A percentile compares a stretch with the other conserved stretches of the same genome.
phyloP scores from a whole-genome alignment of 2,329 filamentous ascomycete species.

The Colletotrichum scovillei region DNA sequence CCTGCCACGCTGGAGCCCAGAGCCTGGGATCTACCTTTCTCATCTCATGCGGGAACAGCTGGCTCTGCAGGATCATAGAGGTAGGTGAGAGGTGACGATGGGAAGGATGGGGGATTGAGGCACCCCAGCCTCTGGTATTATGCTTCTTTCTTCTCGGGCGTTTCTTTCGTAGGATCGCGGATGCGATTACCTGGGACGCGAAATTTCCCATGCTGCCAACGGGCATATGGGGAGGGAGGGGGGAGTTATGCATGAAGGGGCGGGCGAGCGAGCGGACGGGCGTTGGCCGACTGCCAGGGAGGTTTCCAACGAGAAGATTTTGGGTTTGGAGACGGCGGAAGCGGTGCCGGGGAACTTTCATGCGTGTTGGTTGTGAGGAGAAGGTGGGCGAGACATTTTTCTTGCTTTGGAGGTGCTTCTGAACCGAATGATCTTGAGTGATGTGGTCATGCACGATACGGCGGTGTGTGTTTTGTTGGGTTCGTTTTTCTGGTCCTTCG shows the following conservation, averaged over 20 bases:
- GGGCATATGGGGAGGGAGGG: too few species aligned
- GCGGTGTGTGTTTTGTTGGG: not conserved
- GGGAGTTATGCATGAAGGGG: not conserved
- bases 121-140: not conserved
- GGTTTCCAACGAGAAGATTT: not conserved
- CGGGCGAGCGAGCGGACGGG: too few species aligned
- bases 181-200: not conserved
- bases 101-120: not conserved
- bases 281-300: not conserved
- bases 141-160: not conserved
- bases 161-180: not conserved
- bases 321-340: not conserved
- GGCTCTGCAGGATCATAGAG: slow-evolving; percentile 12
- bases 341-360: not conserved
- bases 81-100: not conserved
- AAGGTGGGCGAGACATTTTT: too few species aligned
- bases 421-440: not conserved
- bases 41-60: slow-evolving; percentile 3
- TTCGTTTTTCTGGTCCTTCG: not conserved
- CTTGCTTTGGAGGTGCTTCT: not conserved
- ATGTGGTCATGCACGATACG: not conserved
- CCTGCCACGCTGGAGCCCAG: too few species aligned
- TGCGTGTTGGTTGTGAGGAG: not conserved
- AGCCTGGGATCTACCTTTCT: not conserved
- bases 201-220: not conserved